A percentile compares a stretch with the other conserved stretches of the same genome.
These are phyloP conservation scores for Sporothrix protearum DNA, from an alignment of 2,329 filamentous ascomycete genomes.

Conservation along the genomic window DNA sequence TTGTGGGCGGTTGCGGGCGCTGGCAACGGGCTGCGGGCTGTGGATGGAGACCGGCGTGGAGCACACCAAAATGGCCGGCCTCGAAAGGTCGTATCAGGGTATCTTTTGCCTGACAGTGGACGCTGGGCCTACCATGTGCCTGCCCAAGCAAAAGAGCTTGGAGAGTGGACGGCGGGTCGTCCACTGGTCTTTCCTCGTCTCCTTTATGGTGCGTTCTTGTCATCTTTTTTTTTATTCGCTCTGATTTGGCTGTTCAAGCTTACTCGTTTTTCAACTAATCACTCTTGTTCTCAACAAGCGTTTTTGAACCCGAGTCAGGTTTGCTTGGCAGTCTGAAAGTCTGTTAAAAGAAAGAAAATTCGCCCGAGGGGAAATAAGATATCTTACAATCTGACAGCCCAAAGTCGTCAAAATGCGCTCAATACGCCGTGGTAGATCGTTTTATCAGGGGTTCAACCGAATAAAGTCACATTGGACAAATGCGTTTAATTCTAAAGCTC, in stretches of 20 bases:
- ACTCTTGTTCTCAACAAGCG: neutral
- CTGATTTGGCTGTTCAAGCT: too few species aligned
- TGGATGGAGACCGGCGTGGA: slow-evolving; percentile 14
- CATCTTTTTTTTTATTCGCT: too few species aligned
- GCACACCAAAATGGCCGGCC: neutral
- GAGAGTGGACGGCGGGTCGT: neutral
- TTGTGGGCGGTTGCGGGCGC: too few species aligned
- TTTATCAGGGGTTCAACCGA: neutral
- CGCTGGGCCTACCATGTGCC: neutral
- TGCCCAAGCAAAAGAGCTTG: neutral
- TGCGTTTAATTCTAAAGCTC: neutral
- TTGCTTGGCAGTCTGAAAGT: neutral
- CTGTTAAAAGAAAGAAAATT: neutral
- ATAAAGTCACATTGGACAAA: neutral
- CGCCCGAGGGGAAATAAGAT: neutral
- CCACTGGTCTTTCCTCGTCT: neutral
- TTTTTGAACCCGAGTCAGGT: neutral
- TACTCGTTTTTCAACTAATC: neutral
- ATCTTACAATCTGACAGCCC: neutral
- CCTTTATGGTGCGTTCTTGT: too few species aligned
- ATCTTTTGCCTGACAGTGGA: neutral
- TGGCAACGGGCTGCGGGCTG: neutral
- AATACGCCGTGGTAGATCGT: neutral
- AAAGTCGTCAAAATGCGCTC: neutral
- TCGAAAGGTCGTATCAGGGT: neutral